Evolutionary conservation across 495 filamentous ascomycete species (phyloP), one percentile per base, ranked within the genome.

Genomic region (Aspergillus avenaceus): DNA sequence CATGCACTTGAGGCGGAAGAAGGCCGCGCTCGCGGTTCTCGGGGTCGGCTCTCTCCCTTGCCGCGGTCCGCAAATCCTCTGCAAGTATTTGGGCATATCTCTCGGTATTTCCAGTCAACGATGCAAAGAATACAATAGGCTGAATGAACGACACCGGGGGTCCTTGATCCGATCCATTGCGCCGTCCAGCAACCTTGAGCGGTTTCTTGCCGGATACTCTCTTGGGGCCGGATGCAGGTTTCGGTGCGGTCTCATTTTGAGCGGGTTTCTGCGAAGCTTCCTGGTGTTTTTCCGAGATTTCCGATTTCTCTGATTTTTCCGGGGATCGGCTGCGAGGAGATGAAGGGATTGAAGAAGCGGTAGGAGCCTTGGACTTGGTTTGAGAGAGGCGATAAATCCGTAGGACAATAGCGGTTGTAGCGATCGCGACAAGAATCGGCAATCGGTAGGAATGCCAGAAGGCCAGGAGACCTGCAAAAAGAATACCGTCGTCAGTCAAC

Each of bases 91-190:
- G 72, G 0, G 87, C 85, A 54, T 78, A 80, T 53, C 76, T 79
- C 55, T 91, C 85, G 16, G 91, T 97, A 28, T 77, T 86, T 12
- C 80, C 86, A 16, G 86, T 92, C 51, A 96, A 71, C 7, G 90
- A 93, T 6, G 88, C 90, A 65, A 82, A 97, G 72, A 97, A 97
- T 2, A 97, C 74, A 18, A 95, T 67, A 1, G 85, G 78, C 60
- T 95, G 90, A 29, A 95, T 82, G 54, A 52, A 60, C 1, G 54
- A 50, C 43, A 62, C 24, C 16, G 59, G 54, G 8, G 56, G 49
- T 6, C 55, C 26, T 41, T 67, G 56, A 23, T 38, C 52, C 8
- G 54, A 49, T 40, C 34, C 54, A 18, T 52, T 47, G 18, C 56
- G 59, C 14, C 63, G 49, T 12, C 58, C 56, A 16, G 58, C 55